Evolutionary conservation across 495 filamentous ascomycete genomes (phyloP), one percentile per base, ranked within the genome.

Genomic region (Daldinia decipiens): DNA sequence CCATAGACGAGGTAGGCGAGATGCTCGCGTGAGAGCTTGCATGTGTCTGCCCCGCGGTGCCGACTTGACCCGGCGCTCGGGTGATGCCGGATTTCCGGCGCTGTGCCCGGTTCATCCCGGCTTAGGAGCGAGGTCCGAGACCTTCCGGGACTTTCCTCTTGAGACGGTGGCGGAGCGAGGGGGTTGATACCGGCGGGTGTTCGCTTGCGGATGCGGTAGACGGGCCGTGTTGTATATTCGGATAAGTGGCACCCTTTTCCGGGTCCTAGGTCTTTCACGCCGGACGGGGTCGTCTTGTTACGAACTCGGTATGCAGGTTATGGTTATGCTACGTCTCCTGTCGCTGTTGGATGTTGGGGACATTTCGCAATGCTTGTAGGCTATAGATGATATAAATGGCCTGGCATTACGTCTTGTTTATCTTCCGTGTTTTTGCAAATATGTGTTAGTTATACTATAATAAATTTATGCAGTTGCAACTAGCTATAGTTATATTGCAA

Each of bases 1-100:
- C 3, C 43, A 47, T 17, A 27, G 26, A 13, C 11, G 24, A 53
- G 27, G 13, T 11, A 26, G 29, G 13, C 6, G 12, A 17, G 15
- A 53, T 27, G 21, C 57, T 40, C 58, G 27, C 7, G 19, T 29
- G 12, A 34, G 32, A 24, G 21, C 2, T 5, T 3, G 9, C 32
- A 34, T 34, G 32, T 34, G 32, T 3, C 12, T 36, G 12, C 12
- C 34, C 53, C 53, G 54, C 29, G 57, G 4, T 67, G 52, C 69
- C 69, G 69, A 54, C 8, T 63, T 59, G 53, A 72, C 38, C 69
- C 69, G 69, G 68, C 3, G 63, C 15, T 72, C 69, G 69, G 69
- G 62, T 59, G 59, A 63, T 67, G 57, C 45, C 69, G 69, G 69
- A 47, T 34, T 29, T 12, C 17, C 63, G 52, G 29, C 24, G 13